These are phyloP conservation scores for Dioszegia hungarica DNA, from an alignment of 768 basidiomycete genomes.

Conservation along the genomic window DNA sequence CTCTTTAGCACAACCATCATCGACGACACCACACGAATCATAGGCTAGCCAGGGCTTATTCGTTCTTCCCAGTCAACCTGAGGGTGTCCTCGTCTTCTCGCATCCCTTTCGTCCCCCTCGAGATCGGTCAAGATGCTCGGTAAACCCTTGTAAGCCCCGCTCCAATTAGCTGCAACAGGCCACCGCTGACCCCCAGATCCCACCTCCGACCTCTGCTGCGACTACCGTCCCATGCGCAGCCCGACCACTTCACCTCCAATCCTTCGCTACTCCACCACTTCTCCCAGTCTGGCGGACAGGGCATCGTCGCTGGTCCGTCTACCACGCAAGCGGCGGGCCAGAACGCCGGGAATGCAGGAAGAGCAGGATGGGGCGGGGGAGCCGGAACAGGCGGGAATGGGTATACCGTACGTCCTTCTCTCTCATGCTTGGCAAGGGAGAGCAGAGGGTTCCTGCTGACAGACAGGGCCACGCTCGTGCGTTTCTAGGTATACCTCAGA, in stretches of 20 bases:
- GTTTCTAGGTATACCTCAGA: constrained; percentile 36
- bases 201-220: constrained; percentile 47
- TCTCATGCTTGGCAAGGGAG: neutral
- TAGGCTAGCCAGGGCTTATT: too few relatives aligned
- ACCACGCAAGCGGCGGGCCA: neutral
- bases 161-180: neutral
- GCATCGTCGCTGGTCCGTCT: constrained; percentile 9
- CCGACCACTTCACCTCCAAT: constrained; percentile 47
- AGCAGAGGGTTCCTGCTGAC: too few relatives aligned
- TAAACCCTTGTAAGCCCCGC: constrained; percentile 17
- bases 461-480: constrained; percentile 43
- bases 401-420: constrained; percentile 28
- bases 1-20: too few relatives aligned
- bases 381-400: constrained; percentile 25
- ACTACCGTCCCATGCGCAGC: constrained; percentile 27
- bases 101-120: neutral
- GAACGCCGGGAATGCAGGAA: constrained; percentile 18
- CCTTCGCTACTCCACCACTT: constrained; percentile 42
- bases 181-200: constrained; percentile 27
- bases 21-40: too few relatives aligned
- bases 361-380: constrained; percentile 28
- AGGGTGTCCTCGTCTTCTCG: neutral
- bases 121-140: constrained; percentile 12
- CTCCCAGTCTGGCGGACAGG: constrained; percentile 21
- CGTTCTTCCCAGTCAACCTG: too few relatives aligned